Conservation (phyloP, 305 asterid species). For the Ajuga reptans region DNA sequence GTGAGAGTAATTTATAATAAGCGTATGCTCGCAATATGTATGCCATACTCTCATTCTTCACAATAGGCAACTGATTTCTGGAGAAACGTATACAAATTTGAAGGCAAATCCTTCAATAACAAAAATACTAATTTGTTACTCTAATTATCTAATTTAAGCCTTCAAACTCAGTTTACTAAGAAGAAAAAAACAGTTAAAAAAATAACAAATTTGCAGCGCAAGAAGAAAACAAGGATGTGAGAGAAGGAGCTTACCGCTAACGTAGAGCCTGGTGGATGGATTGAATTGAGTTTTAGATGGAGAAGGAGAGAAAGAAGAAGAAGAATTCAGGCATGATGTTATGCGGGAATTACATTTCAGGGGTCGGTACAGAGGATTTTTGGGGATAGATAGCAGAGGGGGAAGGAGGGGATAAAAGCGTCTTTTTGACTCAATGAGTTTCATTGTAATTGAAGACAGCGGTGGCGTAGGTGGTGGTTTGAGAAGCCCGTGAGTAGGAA, state of each 20-base stretch:
- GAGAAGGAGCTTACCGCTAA: slow-evolving; percentile 46
- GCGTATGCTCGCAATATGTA: too few relatives aligned
- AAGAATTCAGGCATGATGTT: slow-evolving; percentile 31
- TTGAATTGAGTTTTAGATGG: slow-evolving; percentile 24
- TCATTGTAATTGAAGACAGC: neutral
- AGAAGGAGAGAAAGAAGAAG: slow-evolving; percentile 31
- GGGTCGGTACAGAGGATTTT: slow-evolving; percentile 11
- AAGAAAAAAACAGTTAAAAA: neutral
- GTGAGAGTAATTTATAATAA: too few relatives aligned
- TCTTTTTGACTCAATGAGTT: neutral
- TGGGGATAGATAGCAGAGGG: slow-evolving; percentile 6
- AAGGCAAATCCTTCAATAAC: too few relatives aligned
- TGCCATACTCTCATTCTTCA: too few relatives aligned
- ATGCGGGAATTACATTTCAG: slow-evolving; percentile 14
- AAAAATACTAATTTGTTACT: neutral
- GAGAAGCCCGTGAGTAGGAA: slow-evolving; percentile 23
- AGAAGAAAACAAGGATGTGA: neutral
- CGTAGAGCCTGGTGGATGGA: slow-evolving; percentile 55
- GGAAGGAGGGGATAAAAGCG: slow-evolving; percentile 4
- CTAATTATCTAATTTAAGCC: neutral
- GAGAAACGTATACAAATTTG: too few relatives aligned
- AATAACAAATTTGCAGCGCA: neutral
- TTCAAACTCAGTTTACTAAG: neutral
- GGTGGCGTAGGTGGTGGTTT: slow-evolving; percentile 13
- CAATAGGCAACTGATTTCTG: too few relatives aligned